Percentiles rank a stretch among this genome's conserved stretches.
Evolutionary conservation across 2,329 filamentous ascomycete genomes (phyloP).

Genomic region (Colletotrichum magnum): DNA sequence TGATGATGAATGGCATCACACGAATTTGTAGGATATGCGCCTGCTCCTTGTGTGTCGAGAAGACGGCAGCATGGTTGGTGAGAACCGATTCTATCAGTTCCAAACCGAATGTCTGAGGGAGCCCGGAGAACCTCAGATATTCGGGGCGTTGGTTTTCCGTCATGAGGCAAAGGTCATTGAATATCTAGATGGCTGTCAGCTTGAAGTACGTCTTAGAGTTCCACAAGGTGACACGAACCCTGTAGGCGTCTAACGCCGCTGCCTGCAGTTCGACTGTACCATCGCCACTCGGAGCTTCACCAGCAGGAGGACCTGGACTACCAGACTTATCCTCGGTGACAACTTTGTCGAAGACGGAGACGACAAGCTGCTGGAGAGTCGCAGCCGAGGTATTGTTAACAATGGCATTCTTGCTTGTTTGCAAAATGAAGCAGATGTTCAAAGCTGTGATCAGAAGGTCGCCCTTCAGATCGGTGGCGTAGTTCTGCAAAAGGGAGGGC

Average conservation of each 20-base stretch:
- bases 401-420: constrained; percentile 91
- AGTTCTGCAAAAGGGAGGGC: constrained; percentile 91
- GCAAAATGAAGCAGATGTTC: constrained; percentile 92
- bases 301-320: constrained; percentile 70
- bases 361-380: constrained; percentile 94
- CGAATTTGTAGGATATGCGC: constrained; percentile 81
- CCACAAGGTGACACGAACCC: constrained; percentile 59
- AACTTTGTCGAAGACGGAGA: constrained; percentile 94
- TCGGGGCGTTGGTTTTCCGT: constrained; percentile 87
- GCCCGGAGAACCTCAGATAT: constrained; percentile 83
- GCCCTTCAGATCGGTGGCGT: constrained; percentile 83
- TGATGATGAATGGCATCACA: constrained; percentile 87
- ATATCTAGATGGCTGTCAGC: constrained; percentile 66
- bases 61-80: constrained; percentile 86
- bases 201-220: not conserved
- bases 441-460: constrained; percentile 85
- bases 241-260: constrained; percentile 88
- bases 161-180: constrained; percentile 90
- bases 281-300: constrained; percentile 77
- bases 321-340: constrained; percentile 77
- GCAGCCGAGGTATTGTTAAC: constrained; percentile 97
- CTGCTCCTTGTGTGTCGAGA: constrained; percentile 84
- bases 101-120: constrained; percentile 87
- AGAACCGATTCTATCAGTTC: constrained; percentile 94
- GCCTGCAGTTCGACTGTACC: constrained; percentile 77